phyloP scores from a whole-genome alignment of 2,329 filamentous ascomycete genomes.

The Phoma sp. region DNA sequence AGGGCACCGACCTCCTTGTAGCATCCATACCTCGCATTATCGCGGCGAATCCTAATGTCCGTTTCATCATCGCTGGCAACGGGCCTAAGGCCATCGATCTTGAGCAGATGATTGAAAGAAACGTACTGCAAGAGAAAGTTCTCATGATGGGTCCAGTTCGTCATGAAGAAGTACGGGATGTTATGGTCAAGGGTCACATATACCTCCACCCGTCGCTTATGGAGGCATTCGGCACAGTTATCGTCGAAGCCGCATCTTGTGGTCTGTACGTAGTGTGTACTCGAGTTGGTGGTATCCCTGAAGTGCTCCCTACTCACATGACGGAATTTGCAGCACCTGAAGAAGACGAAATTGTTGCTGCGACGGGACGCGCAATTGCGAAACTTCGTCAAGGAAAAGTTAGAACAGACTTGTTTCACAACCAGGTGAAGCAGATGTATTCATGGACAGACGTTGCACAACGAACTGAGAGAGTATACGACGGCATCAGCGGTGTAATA shows the following conservation, averaged over 20 bases:
- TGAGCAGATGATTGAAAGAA: slow-evolving; percentile 97
- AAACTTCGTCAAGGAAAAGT: slow-evolving; percentile 86
- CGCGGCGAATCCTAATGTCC: slow-evolving; percentile 86
- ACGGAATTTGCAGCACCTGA: slow-evolving; percentile 97
- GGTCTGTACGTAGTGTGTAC: slow-evolving; percentile 97
- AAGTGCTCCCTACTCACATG: slow-evolving; percentile 95
- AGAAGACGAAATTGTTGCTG: slow-evolving; percentile 90
- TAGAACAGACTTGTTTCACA: slow-evolving; percentile 91
- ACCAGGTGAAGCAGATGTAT: slow-evolving; percentile 98
- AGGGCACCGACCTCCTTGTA: slow-evolving; percentile 95
- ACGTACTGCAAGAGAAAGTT: slow-evolving; percentile 91
- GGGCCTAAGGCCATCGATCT: slow-evolving; percentile 97
- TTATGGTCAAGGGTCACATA: slow-evolving; percentile 96
- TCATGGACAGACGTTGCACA: slow-evolving; percentile 96
- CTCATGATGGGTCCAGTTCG: slow-evolving; percentile 90
- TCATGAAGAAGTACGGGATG: slow-evolving; percentile 95
- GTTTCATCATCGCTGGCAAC: slow-evolving; percentile 95
- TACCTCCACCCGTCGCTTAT: slow-evolving; percentile 95
- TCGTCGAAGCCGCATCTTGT: slow-evolving; percentile 95
- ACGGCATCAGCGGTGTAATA: slow-evolving; percentile 87
- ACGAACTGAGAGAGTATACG: slow-evolving; percentile 93
- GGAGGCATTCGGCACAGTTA: slow-evolving; percentile 96
- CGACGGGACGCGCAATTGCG: slow-evolving; percentile 87
- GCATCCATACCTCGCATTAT: slow-evolving; percentile 93
- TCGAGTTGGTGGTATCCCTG: slow-evolving; percentile 93